Evolutionary conservation across 2,329 filamentous ascomycete species (phyloP), one percentile per base, ranked within the genome.

Genomic region (Xylariales sp.): DNA sequence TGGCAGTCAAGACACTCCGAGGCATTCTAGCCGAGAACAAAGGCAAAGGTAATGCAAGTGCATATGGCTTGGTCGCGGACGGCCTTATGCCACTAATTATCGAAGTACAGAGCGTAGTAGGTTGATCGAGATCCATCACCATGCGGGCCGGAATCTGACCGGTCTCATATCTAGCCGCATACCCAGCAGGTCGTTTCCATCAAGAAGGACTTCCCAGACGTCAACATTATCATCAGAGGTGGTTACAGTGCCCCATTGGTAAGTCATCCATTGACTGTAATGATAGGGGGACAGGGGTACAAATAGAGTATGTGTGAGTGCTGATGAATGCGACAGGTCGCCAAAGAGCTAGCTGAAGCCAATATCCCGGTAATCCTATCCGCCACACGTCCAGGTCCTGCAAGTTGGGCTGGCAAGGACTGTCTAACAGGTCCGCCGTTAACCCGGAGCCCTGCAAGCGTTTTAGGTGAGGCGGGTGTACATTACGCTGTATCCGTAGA

Each of bases 331-430:
- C 8, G 8, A 27, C 24, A 65, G 62, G 56, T 67, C 4, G 66
- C 64, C 11, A 47, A 59, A 16, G 61, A 67, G 19, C 57, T 70
- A 3, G 64, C 66, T 4, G 50, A 53, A 18, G 59, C 63, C n/a
- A 51, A 54, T 12, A 63, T 71, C 19, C 61, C 68, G 3, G 53
- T 70, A n/a, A 68, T 73, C 18, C 54, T 71, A 3, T 63, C 64
- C n/a, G 58, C 55, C 11, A 60, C 58, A 29, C 62, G 64, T 3
- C 55, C 57, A 2, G 62, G 51, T 4, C 58, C 59, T 1, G 53
- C 58, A 28, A 43, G 29, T 11, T 71, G 63, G 53, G 59, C 66
- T 5, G 62, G 59, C 29, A 57, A 57, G 9, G 57, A 65, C 31
- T 54, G 58, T 3, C 55, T 71, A 0, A 53, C 63, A 0, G 69